A percentile compares a stretch with the other conserved stretches of the same genome.
Conservation (phyloP, 148 eudicot species). For the Heliamphora exappendiculata region DNA sequence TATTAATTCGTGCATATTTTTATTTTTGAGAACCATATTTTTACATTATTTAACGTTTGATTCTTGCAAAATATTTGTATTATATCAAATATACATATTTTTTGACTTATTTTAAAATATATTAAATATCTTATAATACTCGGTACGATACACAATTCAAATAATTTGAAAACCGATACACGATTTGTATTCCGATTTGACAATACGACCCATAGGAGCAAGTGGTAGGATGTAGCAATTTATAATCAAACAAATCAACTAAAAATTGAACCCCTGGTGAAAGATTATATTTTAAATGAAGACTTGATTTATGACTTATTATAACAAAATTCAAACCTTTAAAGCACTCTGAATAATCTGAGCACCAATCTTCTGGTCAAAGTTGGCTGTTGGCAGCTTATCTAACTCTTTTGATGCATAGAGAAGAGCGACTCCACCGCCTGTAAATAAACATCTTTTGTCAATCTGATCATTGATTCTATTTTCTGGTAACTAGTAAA, state of each 20-base stretch:
- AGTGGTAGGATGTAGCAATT: background rate
- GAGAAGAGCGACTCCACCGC: slow-evolving; percentile 62
- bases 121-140: too few species aligned
- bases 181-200: too few species aligned
- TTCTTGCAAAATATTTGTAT: too few species aligned
- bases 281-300: background rate
- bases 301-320: background rate
- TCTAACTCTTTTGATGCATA: slow-evolving; percentile 50
- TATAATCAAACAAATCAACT: background rate
- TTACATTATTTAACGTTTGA: too few species aligned
- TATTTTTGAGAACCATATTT: too few species aligned
- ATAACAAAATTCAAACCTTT: slow-evolving; percentile 14
- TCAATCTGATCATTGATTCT: background rate
- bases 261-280: background rate
- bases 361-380: slow-evolving; percentile 52
- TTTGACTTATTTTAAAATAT: too few species aligned
- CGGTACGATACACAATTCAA: too few species aligned
- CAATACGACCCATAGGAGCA: too few species aligned
- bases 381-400: slow-evolving; percentile 40
- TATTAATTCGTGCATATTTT: too few species aligned
- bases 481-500: background rate
- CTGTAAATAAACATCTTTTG: slow-evolving; percentile 8
- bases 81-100: too few species aligned
- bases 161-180: too few species aligned
- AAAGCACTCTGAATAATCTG: slow-evolving; percentile 51